phyloP scores from a whole-genome alignment of 768 basidiomycete genomes.

The Xerocomellus chrysenteron region DNA sequence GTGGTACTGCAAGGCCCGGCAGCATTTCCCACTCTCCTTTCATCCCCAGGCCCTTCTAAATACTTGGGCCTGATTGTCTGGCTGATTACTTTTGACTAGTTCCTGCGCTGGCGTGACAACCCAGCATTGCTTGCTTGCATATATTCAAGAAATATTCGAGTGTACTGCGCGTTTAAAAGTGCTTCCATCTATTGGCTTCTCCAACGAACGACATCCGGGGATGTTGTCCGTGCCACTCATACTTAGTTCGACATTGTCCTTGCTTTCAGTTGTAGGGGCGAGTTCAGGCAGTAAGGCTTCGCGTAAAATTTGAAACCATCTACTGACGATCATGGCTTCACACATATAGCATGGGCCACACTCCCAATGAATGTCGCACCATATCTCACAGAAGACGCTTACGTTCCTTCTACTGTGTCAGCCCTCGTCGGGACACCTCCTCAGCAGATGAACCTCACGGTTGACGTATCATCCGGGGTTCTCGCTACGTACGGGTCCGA shows the following conservation, averaged over 20 bases:
- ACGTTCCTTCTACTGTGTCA: constrained; percentile 17
- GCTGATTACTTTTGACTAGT: too few relatives aligned
- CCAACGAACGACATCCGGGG: background rate
- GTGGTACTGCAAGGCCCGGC: too few relatives aligned
- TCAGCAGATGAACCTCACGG: constrained; percentile 27
- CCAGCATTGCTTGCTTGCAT: too few relatives aligned
- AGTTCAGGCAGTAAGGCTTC: constrained; percentile 14
- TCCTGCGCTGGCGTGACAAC: too few relatives aligned
- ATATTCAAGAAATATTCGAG: too few relatives aligned
- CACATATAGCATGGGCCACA: constrained; percentile 24
- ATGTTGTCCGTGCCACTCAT: background rate
- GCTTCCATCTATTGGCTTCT: background rate
- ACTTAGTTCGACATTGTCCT: background rate
- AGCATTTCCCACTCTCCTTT: too few relatives aligned
- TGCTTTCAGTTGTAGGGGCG: constrained; percentile 9
- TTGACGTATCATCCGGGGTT: constrained; percentile 10
- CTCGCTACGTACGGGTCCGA: constrained; percentile 21
- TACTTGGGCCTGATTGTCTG: too few relatives aligned
- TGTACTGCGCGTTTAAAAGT: too few relatives aligned
- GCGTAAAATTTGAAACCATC: background rate
- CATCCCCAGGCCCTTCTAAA: too few relatives aligned
- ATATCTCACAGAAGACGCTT: constrained; percentile 11
- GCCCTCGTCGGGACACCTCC: constrained; percentile 27
- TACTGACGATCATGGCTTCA: background rate
- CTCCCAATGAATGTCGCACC: constrained; percentile 24